phyloP scores from a whole-genome alignment of 192 early-diverging fungal genomes.

The Linnemannia elongata region DNA sequence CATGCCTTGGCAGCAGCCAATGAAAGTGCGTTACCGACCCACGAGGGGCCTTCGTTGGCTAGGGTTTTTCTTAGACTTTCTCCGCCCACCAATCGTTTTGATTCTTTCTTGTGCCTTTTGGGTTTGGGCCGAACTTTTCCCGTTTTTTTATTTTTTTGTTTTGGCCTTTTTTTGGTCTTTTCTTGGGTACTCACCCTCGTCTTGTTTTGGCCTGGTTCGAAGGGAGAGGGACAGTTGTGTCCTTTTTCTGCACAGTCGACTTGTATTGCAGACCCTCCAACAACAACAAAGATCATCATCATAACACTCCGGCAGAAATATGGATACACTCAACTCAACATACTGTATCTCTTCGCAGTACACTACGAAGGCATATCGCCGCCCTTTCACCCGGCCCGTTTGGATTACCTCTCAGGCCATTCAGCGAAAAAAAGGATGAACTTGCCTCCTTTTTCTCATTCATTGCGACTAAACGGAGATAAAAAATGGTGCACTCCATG shows the following conservation, averaged over 20 bases:
- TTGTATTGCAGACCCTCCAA: neutral
- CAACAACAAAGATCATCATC: neutral
- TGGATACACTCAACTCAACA: neutral
- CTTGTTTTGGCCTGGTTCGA: neutral
- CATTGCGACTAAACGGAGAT: neutral
- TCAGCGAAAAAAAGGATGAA: neutral
- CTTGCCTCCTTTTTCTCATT: neutral
- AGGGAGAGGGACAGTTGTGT: neutral
- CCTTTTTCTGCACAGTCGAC: neutral
- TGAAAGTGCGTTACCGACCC: conserved; percentile 3
- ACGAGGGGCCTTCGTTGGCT: neutral
- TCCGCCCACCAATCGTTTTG: conserved; percentile 1
- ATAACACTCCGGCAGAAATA: neutral
- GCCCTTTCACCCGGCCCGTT: neutral
- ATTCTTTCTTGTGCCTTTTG: neutral
- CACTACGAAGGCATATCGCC: neutral
- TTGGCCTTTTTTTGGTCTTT: neutral
- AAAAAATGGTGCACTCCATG: neutral
- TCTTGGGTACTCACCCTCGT: too few relatives aligned
- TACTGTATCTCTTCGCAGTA: neutral
- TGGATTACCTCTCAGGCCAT: neutral
- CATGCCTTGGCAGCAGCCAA: neutral
- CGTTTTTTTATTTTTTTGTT: neutral
- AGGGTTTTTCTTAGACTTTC: conserved; percentile 2
- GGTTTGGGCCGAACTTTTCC: neutral